A percentile compares a stretch with the other conserved stretches of the same genome.
Conservation (phyloP, 1,139 yeast species). For the Yamadazyma songkhlaensis region DNA sequence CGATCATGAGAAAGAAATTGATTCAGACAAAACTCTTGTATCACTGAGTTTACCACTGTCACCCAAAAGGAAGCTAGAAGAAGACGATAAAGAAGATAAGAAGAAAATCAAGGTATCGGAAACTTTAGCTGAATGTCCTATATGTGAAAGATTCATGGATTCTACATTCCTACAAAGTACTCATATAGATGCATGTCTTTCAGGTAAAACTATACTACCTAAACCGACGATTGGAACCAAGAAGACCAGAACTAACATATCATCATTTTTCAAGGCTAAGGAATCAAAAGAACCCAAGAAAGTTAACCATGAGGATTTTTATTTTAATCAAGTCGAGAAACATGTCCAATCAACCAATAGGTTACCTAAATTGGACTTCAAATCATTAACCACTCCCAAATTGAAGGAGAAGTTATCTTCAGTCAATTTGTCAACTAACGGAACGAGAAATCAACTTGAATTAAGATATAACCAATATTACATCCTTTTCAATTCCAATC, state of each 20-base stretch:
- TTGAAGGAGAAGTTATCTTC: slow-evolving; percentile 58
- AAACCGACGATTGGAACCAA: not conserved
- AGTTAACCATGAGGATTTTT: slow-evolving; percentile 23
- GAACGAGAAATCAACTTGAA: slow-evolving; percentile 64
- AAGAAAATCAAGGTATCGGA: slow-evolving; percentile 28
- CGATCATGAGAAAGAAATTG: not conserved
- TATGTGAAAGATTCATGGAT: slow-evolving; percentile 59
- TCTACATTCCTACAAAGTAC: slow-evolving; percentile 55
- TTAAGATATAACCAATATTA: slow-evolving; percentile 76
- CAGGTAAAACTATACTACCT: slow-evolving; percentile 19
- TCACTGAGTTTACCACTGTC: slow-evolving; percentile 1
- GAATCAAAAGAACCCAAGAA: slow-evolving; percentile 3
- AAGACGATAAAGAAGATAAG: slow-evolving; percentile 5
- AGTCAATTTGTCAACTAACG: slow-evolving; percentile 57
- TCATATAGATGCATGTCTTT: slow-evolving; percentile 72
- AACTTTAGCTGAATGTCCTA: slow-evolving; percentile 70
- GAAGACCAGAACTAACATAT: slow-evolving; percentile 16
- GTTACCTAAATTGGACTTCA: slow-evolving; percentile 61
- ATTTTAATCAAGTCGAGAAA: slow-evolving; percentile 28
- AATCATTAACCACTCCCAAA: slow-evolving; percentile 57
- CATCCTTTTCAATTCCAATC: slow-evolving; percentile 77
- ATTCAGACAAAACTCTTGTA: not conserved
- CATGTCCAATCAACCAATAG: slow-evolving; percentile 26
- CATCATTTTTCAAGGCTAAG: slow-evolving; percentile 40
- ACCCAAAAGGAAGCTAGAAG: slow-evolving; percentile 7